Evolutionary conservation across 2,329 filamentous ascomycete genomes (phyloP), one percentile per base, ranked within the genome.

Genomic region (Drechslerella stenobrocha): DNA sequence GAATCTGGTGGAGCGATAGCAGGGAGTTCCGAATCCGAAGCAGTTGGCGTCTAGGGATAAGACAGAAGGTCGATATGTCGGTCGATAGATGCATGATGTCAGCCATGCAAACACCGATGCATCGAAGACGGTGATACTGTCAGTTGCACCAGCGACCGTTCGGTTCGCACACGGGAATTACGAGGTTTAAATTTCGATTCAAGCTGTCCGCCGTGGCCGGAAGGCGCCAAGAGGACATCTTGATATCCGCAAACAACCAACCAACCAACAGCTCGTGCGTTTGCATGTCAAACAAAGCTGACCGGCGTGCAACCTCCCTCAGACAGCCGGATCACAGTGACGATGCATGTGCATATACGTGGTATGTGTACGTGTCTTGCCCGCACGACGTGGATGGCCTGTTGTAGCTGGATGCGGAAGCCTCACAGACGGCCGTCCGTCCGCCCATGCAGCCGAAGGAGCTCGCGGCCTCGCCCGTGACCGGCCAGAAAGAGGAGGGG

Each of bases 391-490:
- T 42, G 37, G 37, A 42, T 7, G 37, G n/a, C 13, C 22, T 8
- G 37, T 18, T 42, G 13, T 5, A 42, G 13, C 37, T 42, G n/a
- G 15, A 42, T 42, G n/a, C 37, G 37, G 37, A 11, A 37, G 8
- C 8, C 8, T 15, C 34, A 37, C n/a, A n/a, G 34, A 4, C 37
- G 18, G 37, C 37, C 13, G 37, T 15, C 34, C 13, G 3, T 9
- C 34, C 15, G 34, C 13, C 13, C 15, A 5, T 15, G 34, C 30
- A 15, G 15, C 34, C 15, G 37, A 42, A n/a, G 37, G 37, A 42
- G 37, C 37, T 42, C 37, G 37, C 37, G 37, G 22, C 37, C 37
- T 42, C 37, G 28, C 37, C 37, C 37, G 37, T 42, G 37, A 42
- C 37, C 18, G 37, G 13, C 34, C 3, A 37, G 22, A 42, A 42